Conservation (phyloP, 2,329 filamentous ascomycete species). For the Fusarium sp. region DNA sequence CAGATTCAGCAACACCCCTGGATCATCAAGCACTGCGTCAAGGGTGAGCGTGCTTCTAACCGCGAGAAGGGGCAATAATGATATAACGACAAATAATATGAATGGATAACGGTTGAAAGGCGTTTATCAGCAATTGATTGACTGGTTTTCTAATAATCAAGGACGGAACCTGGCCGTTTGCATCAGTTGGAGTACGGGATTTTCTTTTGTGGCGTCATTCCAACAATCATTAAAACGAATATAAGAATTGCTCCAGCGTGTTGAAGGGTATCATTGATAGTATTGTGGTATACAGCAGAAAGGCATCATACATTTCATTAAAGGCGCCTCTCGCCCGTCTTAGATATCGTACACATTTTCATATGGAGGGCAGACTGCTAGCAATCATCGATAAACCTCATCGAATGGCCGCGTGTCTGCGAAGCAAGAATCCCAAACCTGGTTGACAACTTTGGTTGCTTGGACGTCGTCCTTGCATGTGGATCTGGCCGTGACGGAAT, state of each 20-base stretch:
- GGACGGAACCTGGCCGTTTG: slow-evolving; percentile 35
- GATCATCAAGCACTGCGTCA: slow-evolving; percentile 94
- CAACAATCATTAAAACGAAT: slow-evolving; percentile 20
- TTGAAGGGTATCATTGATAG: slow-evolving; percentile 41
- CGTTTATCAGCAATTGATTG: slow-evolving; percentile 34
- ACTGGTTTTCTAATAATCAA: slow-evolving; percentile 13
- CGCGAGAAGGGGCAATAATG: slow-evolving; percentile 55
- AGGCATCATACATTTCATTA: slow-evolving; percentile 16
- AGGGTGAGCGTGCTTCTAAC: slow-evolving; percentile 64
- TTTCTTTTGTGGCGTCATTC: slow-evolving; percentile 36
- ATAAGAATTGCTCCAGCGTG: slow-evolving; percentile 18
- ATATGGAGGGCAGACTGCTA: background rate
- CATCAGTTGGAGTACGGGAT: slow-evolving; percentile 46
- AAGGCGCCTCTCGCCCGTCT: slow-evolving; percentile 12
- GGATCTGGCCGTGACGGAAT: slow-evolving; percentile 81
- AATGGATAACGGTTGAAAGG: slow-evolving; percentile 27
- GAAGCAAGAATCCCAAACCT: slow-evolving; percentile 99
- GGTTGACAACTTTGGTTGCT: slow-evolving; percentile 87
- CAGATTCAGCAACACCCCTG: slow-evolving; percentile 91
- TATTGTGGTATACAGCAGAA: slow-evolving; percentile 35
- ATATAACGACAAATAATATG: slow-evolving; percentile 32
- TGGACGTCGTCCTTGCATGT: slow-evolving; percentile 86
- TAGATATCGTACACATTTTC: slow-evolving; percentile 38
- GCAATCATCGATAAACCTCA: slow-evolving; percentile 83
- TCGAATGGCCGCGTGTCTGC: slow-evolving; percentile 94